phyloP scores from a whole-genome alignment of 345 rosid genomes.

The Hibiscus mutabilis region DNA sequence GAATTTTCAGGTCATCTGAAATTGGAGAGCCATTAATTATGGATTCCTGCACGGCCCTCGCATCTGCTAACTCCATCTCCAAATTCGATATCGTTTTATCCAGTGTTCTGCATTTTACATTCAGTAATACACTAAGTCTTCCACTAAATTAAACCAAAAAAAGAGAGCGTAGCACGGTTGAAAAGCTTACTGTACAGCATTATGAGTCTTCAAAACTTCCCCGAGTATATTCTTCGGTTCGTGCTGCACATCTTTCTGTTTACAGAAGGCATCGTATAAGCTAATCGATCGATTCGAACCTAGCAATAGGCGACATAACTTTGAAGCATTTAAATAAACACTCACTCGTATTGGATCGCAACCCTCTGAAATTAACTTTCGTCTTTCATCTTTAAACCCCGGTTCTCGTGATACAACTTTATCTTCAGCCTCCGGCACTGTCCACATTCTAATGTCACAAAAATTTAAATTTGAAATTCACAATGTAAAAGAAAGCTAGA shows the following conservation, averaged over 20 bases:
- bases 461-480: conserved; percentile 1
- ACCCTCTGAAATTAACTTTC: conserved; percentile 58
- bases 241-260: conserved; percentile 45
- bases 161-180: not conserved
- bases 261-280: conserved; percentile 4
- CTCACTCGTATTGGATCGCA: conserved; percentile 63
- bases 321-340: not conserved
- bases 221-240: conserved; percentile 45
- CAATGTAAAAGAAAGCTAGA: not conserved
- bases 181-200: conserved; percentile 51
- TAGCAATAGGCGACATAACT: not conserved
- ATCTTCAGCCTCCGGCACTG: conserved; percentile 81
- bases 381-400: conserved; percentile 39
- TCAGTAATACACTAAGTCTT: conserved; percentile 9
- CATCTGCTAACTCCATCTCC: conserved; percentile 79
- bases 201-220: conserved; percentile 56
- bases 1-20: conserved; percentile 34
- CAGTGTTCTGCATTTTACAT: conserved; percentile 36
- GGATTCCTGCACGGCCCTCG: conserved; percentile 66
- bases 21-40: conserved; percentile 54
- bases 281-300: not conserved
- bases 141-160: not conserved
- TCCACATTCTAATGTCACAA: conserved; percentile 57
- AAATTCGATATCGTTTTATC: conserved; percentile 66
- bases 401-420: conserved; percentile 35